Base-by-base conservation (phyloP, 2,329 filamentous ascomycete species). In the Epichloe scottii region DNA sequence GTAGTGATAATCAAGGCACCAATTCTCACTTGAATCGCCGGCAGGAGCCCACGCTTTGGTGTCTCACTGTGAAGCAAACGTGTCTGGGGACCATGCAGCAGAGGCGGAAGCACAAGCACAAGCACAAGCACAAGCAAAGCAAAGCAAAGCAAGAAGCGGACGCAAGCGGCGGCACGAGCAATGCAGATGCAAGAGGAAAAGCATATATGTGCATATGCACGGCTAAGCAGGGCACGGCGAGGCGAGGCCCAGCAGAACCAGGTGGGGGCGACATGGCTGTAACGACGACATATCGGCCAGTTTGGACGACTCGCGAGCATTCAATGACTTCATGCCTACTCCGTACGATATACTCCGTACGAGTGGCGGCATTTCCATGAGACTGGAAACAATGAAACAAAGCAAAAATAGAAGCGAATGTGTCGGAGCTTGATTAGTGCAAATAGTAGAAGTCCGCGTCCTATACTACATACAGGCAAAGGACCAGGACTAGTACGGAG, bases 161-260 rank as follows among this genome's bases (percentile, higher is more conserved):
- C n/a, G n/a, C n/a, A n/a, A n/a, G n/a, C n/a, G n/a, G n/a, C n/a
- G 33, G 48, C 44, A 46, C 43, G 47, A 46, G 41, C 33, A 47
- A 53, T 42, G 51, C 48, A 39, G 23, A 39, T 30, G 42, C 34
- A 47, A 21, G 41, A 35, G 33, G 23, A 49, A 30, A 15, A 40
- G 37, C 41, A 51, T 42, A 44, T 33, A 49, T 39, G n/a, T 47
- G 45, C 48, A 49, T 42, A 49, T 47, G 51, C 51, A 53, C 37
- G 48, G 41, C 46, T 48, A 45, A 30, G 40, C 37, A 41, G 45
- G 40, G 47, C 51, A 43, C 51, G 50, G 44, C 55, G 46, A 44
- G 51, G 49, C 54, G 37, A 45, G 47, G 56, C 54, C 26, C 23
- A 21, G 38, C 40, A 40, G 48, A 34, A 30, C 41, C 37, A 15